These are phyloP conservation scores for Kwoniella sp. DNA, from an alignment of 768 basidiomycete species.

Conservation along the genomic window DNA sequence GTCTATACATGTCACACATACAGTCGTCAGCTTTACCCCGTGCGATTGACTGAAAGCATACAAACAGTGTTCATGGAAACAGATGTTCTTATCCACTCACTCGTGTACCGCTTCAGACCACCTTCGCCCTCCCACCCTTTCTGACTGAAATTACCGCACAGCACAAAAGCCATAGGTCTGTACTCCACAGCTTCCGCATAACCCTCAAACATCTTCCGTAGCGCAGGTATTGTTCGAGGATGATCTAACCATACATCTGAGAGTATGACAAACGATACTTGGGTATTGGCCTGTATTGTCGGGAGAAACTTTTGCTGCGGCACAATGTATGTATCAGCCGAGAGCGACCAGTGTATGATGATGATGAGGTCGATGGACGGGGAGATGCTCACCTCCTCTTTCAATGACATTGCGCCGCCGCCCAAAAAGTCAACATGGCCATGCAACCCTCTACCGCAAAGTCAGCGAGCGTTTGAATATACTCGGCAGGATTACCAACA, in stretches of 20 bases:
- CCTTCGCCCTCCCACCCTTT: conserved; percentile 76
- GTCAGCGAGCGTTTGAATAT: not conserved
- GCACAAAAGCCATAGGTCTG: conserved; percentile 82
- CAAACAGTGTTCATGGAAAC: no score
- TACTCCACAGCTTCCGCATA: conserved; percentile 77
- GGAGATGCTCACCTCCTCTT: conserved; percentile 96
- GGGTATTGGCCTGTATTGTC: conserved; percentile 55
- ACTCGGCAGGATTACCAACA: not conserved
- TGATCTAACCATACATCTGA: conserved; percentile 97
- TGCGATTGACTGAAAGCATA: no score
- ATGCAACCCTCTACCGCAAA: conserved; percentile 71
- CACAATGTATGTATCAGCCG: no score
- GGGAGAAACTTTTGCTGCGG: conserved; percentile 54
- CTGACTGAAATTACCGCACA: conserved; percentile 94
- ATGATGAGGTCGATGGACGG: not conserved
- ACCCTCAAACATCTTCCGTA: conserved; percentile 78
- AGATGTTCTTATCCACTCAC: conserved; percentile 60
- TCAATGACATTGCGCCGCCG: conserved; percentile 82
- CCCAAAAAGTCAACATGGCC: conserved; percentile 97
- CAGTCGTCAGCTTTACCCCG: not conserved
- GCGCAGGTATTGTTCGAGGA: conserved; percentile 73
- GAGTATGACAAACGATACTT: conserved; percentile 85
- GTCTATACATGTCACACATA: conserved; percentile 26
- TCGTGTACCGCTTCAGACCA: conserved; percentile 79
- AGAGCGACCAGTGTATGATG: not conserved